Base-by-base conservation (phyloP, 257 asterid genomes). In the Anisodus tanguticus region DNA sequence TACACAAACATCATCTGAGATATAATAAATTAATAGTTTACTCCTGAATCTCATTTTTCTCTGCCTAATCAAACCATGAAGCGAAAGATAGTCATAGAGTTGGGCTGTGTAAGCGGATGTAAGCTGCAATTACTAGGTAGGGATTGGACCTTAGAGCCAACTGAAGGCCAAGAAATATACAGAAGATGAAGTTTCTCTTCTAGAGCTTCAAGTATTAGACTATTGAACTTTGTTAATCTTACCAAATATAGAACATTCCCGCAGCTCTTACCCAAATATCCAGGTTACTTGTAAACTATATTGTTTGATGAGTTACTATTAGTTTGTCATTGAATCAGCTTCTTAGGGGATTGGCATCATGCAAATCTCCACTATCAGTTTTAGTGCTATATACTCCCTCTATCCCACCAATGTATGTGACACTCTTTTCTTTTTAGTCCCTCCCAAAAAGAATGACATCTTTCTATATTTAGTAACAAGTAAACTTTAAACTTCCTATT, bases 1-100 rank as follows among this genome's bases (percentile, higher is more conserved):
- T 72, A 47, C 80, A 76, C 51, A 49, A 74, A 51, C 22, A 51
- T 76, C 63, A 86, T 71, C n/a, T 71, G 15, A 63, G 43, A 86
- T 81, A 67, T 43, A 53, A 76, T 79, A 74, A 79, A 1, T 63
- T 63, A 55, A 59, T 58, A 64, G 8, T 39, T 15, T 68, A 15
- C 53, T 69, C 10, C 54, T 1, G 7, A 69, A 16, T 15, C 51
- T 68, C 2, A 1, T 6, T 37, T 37, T n/a, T 68, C n/a, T 37
- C 76, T 68, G 45, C 81, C 22, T 0, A 74, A 76, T 22, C 12
- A 22, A 19, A 12, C 45, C 35, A 49, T 51, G 13, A 22, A 51
- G 45, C 2, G 4, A 76, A 76, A 76, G 81, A 76, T 49, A 22
- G 45, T 45, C 13, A 8, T 68, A 68, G 26, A 70, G 16, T 17